A percentile compares a stretch with the other conserved stretches of the same genome.
phyloP scores from a whole-genome alignment of 805 yeast genomes.

The Metschnikowia baotianmanensis region DNA sequence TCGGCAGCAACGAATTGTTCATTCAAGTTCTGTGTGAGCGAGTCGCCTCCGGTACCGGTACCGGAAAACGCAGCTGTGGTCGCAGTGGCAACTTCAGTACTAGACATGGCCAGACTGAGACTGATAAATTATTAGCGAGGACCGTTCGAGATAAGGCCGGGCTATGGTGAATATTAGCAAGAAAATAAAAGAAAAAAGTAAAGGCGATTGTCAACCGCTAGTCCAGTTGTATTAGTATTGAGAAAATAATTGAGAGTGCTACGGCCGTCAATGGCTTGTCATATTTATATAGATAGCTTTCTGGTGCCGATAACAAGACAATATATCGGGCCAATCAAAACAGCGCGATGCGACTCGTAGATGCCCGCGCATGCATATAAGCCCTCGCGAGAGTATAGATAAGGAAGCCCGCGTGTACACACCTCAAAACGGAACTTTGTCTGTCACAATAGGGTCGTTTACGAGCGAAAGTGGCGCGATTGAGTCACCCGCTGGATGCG shows the following conservation, averaged over 20 bases:
- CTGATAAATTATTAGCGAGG: not conserved
- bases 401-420: conserved; percentile 3
- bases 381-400: conserved; percentile 1
- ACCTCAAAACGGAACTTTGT: not conserved
- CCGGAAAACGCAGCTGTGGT: conserved; percentile 10
- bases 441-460: not conserved
- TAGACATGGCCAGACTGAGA: conserved; percentile 5
- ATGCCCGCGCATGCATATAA: conserved; percentile 1
- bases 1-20: conserved; percentile 68
- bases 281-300: conserved; percentile 1
- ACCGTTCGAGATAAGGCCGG: not conserved
- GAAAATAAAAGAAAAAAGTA: not conserved
- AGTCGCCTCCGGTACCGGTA: conserved; percentile 66
- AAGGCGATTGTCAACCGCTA: not conserved
- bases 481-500: conserved; percentile 4
- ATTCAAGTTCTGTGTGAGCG: conserved; percentile 70
- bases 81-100: conserved; percentile 6
- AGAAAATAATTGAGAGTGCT: not conserved
- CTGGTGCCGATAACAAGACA: conserved; percentile 4
- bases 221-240: not conserved
- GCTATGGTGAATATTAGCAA: not conserved
- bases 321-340: conserved; percentile 9
- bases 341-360: not conserved
- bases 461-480: conserved; percentile 4
- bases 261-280: not conserved